Percentiles rank a stretch among this genome's conserved stretches.
These are phyloP conservation scores for Allium cepa DNA, from an alignment of 106 monocot species.

Conservation along the genomic window DNA sequence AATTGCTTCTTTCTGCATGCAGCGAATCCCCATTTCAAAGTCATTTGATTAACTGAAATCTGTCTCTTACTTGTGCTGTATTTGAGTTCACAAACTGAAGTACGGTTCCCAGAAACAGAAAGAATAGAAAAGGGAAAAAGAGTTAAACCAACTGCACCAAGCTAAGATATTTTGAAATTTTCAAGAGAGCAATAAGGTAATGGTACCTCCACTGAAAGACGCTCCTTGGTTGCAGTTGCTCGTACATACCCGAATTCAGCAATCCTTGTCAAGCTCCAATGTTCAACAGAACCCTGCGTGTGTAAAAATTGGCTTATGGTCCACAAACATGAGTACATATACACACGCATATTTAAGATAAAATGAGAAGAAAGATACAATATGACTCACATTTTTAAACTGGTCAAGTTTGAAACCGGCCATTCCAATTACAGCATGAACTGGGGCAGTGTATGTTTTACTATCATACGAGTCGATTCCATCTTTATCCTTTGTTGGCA, in stretches of 20 bases:
- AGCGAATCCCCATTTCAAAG: too few relatives aligned
- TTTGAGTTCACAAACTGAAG: conserved; percentile 21
- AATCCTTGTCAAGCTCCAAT: conserved; percentile 59
- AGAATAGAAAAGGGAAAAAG: not conserved
- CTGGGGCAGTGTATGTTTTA: conserved; percentile 55
- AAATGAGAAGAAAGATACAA: not conserved
- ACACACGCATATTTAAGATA: not conserved
- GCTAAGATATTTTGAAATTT: not conserved
- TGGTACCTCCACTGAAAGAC: conserved; percentile 43
- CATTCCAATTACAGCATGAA: conserved; percentile 66
- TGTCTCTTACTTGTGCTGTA: conserved; percentile 16
- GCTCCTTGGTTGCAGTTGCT: conserved; percentile 36
- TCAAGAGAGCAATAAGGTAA: not conserved
- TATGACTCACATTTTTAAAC: conserved; percentile 34
- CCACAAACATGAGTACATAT: not conserved
- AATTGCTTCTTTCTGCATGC: too few relatives aligned
- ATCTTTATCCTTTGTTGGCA: conserved; percentile 40
- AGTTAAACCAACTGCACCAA: not conserved
- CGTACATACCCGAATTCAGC: conserved; percentile 60
- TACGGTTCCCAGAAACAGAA: too few relatives aligned
- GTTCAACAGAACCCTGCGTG: conserved; percentile 9
- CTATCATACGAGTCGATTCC: conserved; percentile 56
- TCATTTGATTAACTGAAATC: conserved; percentile 10
- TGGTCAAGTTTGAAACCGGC: conserved; percentile 61
- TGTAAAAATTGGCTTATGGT: not conserved